Evolutionary conservation across 345 rosid genomes (phyloP), one percentile per base, ranked within the genome.

Genomic region (Pistacia atlantica): DNA sequence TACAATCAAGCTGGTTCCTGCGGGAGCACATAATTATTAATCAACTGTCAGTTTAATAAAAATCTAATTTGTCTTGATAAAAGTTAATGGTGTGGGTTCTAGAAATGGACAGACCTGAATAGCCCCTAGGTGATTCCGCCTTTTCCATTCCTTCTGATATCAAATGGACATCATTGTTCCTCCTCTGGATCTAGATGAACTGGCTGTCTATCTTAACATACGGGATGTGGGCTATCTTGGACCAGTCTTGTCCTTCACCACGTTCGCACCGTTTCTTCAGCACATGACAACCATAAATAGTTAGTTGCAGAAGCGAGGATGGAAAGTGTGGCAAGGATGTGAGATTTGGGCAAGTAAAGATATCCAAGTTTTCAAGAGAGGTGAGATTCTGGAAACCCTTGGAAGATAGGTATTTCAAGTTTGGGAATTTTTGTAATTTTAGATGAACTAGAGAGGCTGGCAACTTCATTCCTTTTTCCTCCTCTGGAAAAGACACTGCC

Each of bases 401-500:
- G 2, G 25, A 49, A 13, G 20, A 28, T 0, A 49, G 11, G 18
- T 1, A 12, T 1, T 68, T 10, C 10, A 68, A 16, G 8, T 8
- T 49, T 1, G n/a, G 71, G 4, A 25, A 42, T 68, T 68, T 25
- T 25, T 25, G 25, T 25, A 25, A 25, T 25, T 25, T 25, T 25
- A 25, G 25, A 25, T 25, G 25, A 25, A 25, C 25, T 25, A 68
- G 38, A 25, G 71, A 48, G 18, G 42, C 2, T 22, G 69, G 55
- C 28, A 66, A 18, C 31, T 0, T 66, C 54, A 66, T 65, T 42
- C 33, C 25, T 8, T 1, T 6, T 1, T 4, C 80, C 25, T 68
- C 74, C 31, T 57, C 42, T 0, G 73, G 81, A 48, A 81, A 81
- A 12, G 71, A 68, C 16, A 37, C 12, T 48, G 42, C 69, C 51